phyloP scores from a whole-genome alignment of 2,329 filamentous ascomycete species.

The Pseudocercospora pini-densiflorae region DNA sequence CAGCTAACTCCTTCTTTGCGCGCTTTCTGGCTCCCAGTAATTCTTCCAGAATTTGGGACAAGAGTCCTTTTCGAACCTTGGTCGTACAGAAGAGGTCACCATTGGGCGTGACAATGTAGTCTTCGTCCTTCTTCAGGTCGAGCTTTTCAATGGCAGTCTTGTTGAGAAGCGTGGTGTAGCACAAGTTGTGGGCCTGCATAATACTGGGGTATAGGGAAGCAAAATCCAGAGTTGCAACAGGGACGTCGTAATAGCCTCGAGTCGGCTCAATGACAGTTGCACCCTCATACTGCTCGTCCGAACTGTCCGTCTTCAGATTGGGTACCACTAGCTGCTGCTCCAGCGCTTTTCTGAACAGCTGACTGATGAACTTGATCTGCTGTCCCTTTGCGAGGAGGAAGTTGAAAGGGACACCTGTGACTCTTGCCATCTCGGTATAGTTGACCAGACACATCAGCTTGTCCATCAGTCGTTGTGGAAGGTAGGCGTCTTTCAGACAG shows the following conservation, averaged over 20 bases:
- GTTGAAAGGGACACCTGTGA: constrained; percentile 98
- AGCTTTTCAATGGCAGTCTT: constrained; percentile 77
- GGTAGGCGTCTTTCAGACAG: constrained; percentile 95
- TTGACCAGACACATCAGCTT: constrained; percentile 99
- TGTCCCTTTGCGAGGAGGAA: constrained; percentile 89
- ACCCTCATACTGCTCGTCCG: constrained; percentile 93
- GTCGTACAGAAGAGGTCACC: constrained; percentile 89
- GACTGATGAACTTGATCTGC: constrained; percentile 97
- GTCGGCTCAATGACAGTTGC: constrained; percentile 97
- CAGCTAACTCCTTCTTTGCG: constrained; percentile 85
- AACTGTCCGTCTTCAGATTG: constrained; percentile 71
- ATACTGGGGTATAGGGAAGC: constrained; percentile 98
- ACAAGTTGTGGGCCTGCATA: constrained; percentile 97
- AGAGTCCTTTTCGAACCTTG: constrained; percentile 86
- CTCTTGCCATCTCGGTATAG: constrained; percentile 99
- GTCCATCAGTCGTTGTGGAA: constrained; percentile 93
- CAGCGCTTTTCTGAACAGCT: constrained; percentile 91
- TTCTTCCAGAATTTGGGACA: constrained; percentile 96
- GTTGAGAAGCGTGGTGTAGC: constrained; percentile 91
- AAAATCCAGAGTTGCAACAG: constrained; percentile 97
- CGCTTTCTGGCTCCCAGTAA: constrained; percentile 88
- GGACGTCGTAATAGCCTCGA: constrained; percentile 91
- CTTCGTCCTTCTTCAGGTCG: constrained; percentile 80
- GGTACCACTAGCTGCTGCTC: constrained; percentile 95
- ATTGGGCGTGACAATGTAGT: constrained; percentile 96